Conservation (phyloP, 163 green algal genomes). For the Dunaliella salina region DNA sequence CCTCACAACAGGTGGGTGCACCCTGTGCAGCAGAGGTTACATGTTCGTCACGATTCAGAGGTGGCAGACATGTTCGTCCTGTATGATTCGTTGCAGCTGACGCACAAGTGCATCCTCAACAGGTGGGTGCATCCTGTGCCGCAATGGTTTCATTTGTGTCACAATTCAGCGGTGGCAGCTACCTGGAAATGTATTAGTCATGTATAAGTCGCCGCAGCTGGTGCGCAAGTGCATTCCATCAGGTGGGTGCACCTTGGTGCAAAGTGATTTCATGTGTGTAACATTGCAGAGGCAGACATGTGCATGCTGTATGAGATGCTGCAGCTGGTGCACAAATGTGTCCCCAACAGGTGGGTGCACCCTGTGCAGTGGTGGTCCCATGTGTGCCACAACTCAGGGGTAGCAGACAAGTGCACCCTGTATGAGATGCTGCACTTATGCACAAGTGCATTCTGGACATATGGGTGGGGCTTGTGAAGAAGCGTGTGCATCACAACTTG, state of each 20-base stretch:
- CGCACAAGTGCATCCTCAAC: slow-evolving; percentile 99
- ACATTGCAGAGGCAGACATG: slow-evolving; percentile 40
- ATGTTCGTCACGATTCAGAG: too few relatives aligned
- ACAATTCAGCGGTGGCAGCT: slow-evolving; percentile 48
- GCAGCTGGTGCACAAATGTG: slow-evolving; percentile 99
- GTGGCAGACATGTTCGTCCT: slow-evolving; percentile 67
- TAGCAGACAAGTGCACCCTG: slow-evolving; percentile 64
- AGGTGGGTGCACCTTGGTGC: too few relatives aligned
- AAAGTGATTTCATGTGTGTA: too few relatives aligned
- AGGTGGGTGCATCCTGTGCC: background rate
- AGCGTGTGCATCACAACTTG: too few relatives aligned
- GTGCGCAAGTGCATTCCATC: too few relatives aligned
- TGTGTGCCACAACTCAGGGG: too few relatives aligned
- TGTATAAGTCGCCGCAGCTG: slow-evolving; percentile 97
- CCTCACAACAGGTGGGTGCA: slow-evolving; percentile 75
- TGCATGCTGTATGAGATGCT: slow-evolving; percentile 92
- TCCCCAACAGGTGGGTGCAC: slow-evolving; percentile 82
- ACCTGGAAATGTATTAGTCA: slow-evolving; percentile 63
- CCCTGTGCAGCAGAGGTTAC: too few relatives aligned
- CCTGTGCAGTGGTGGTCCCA: too few relatives aligned
- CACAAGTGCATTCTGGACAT: slow-evolving; percentile 99
- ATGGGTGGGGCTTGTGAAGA: too few relatives aligned
- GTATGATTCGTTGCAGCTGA: slow-evolving; percentile 96
- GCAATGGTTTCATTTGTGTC: too few relatives aligned
- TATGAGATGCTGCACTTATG: slow-evolving; percentile 96